Evolutionary conservation across 2,329 filamentous ascomycete species (phyloP).

Genomic region (Fusarium foetens): DNA sequence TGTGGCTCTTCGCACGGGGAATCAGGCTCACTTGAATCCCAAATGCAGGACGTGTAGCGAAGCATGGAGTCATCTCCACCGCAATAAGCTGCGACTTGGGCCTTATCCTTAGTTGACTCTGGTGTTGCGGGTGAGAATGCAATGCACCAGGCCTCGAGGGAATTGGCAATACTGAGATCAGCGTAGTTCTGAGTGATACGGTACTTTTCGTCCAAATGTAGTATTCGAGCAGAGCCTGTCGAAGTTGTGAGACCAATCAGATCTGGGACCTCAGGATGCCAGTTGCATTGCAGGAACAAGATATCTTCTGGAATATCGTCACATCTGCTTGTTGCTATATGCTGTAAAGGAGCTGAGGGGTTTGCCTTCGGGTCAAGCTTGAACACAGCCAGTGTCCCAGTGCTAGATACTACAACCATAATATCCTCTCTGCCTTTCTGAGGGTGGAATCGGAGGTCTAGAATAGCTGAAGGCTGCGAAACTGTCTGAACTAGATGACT

Average conservation of each 20-base stretch:
- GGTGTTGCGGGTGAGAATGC: slow-evolving; percentile 61
- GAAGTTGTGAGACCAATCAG: slow-evolving; percentile 78
- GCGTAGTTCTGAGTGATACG: slow-evolving; percentile 46
- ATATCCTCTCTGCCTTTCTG: slow-evolving; percentile 55
- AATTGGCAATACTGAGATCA: slow-evolving; percentile 59
- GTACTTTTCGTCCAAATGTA: slow-evolving; percentile 59
- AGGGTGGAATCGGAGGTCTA: slow-evolving; percentile 86
- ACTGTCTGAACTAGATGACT: slow-evolving; percentile 69
- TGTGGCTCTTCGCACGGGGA: slow-evolving; percentile 38
- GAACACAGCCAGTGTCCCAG: slow-evolving; percentile 75
- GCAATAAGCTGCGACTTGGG: slow-evolving; percentile 64
- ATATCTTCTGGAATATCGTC: slow-evolving; percentile 64
- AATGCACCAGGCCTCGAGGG: slow-evolving; percentile 79
- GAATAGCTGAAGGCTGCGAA: slow-evolving; percentile 75
- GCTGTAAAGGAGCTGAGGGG: slow-evolving; percentile 49
- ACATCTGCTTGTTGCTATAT: slow-evolving; percentile 58
- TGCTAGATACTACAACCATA: slow-evolving; percentile 82
- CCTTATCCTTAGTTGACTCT: slow-evolving; percentile 19
- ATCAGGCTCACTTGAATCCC: slow-evolving; percentile 18
- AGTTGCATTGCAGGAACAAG: slow-evolving; percentile 78
- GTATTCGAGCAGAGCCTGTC: slow-evolving; percentile 69
- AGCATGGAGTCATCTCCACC: slow-evolving; percentile 81
- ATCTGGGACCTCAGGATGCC: slow-evolving; percentile 68
- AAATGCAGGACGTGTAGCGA: slow-evolving; percentile 56
- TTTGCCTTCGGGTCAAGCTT: slow-evolving; percentile 56